phyloP scores from a whole-genome alignment of 306 rosid species.

The Dalbergia cochinchinensis region DNA sequence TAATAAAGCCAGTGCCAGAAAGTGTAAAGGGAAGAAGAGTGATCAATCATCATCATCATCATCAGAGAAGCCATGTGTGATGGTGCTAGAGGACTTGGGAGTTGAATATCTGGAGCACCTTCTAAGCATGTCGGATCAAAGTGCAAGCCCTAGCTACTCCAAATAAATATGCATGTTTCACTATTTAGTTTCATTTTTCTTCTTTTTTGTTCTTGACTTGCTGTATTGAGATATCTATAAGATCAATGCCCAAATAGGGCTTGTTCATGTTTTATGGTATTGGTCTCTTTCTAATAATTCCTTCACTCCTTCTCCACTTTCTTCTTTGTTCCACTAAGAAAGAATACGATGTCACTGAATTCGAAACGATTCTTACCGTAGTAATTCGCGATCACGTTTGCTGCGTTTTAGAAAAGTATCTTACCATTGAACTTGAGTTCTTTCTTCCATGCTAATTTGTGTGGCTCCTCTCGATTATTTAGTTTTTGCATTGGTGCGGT shows the following conservation, averaged over 20 bases:
- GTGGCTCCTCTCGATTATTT: neutral
- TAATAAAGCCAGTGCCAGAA: neutral
- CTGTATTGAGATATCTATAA: no score
- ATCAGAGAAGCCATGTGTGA: neutral
- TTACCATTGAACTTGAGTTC: no score
- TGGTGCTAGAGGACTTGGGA: slow-evolving; percentile 65
- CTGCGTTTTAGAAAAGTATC: no score
- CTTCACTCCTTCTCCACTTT: no score
- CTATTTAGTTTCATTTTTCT: neutral
- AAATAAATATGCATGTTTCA: neutral
- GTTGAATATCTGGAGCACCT: slow-evolving; percentile 74
- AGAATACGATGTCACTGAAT: neutral
- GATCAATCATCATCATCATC: neutral
- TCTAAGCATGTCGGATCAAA: slow-evolving; percentile 40
- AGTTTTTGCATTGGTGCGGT: neutral
- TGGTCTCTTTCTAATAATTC: neutral
- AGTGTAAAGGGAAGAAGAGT: slow-evolving; percentile 27
- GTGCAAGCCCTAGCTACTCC: slow-evolving; percentile 32
- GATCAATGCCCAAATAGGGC: no score
- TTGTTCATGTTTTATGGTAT: neutral
- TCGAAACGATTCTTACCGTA: neutral
- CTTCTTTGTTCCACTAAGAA: neutral
- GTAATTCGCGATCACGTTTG: neutral
- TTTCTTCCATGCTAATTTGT: neutral
- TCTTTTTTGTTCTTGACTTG: neutral